Evolutionary conservation across 2,329 filamentous ascomycete genomes (phyloP), one percentile per base, ranked within the genome.

Genomic region (Penicillium brevicompactum): DNA sequence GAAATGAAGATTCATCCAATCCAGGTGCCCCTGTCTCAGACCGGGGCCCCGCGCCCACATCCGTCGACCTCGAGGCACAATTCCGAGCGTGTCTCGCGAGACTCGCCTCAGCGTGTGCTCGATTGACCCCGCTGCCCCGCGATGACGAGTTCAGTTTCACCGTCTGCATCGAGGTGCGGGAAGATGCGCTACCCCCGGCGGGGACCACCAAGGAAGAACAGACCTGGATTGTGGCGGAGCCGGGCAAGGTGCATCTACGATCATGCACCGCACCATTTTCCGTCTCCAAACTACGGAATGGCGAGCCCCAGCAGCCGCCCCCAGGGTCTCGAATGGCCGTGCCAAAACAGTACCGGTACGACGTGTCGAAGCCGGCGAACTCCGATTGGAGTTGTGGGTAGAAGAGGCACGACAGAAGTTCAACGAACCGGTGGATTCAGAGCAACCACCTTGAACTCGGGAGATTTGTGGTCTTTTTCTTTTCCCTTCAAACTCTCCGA

Each of bases 341-440:
- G 76, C 78, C 31, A 83, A 77, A 65, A 85, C 83, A 11, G 82
- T 81, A 46, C 84, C 87, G 1, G 77, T 90, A 43, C 78, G 87
- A 59, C 79, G 81, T 31, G 81, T 90, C 16, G 82, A 87, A 62
- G 82, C 84, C 2, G 87, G 86, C 4, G 84, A 87, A 55, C 83
- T 90, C 68, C 76, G 82, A 22, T 80, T 90, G 65, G 87, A 90
- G 69, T 79, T 86, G 54, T 90, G 86, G 87, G 81, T 89, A 53
- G 87, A 90, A 71, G 85, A 89, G 67, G 82, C 82, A 54, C 79
- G 76, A 58, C 77, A 78, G 51, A 86, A 86, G 67, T 77, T 78
- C 58, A 72, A 72, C 57, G 73, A 78, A 63, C 70, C 71, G 56
- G 67, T 72, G 62, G 67, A 73, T 43, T 70, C 72, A 49, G 71